Evolutionary conservation across 148 eudicot genomes (phyloP).

Genomic region (Pharnaceum exiguum): DNA sequence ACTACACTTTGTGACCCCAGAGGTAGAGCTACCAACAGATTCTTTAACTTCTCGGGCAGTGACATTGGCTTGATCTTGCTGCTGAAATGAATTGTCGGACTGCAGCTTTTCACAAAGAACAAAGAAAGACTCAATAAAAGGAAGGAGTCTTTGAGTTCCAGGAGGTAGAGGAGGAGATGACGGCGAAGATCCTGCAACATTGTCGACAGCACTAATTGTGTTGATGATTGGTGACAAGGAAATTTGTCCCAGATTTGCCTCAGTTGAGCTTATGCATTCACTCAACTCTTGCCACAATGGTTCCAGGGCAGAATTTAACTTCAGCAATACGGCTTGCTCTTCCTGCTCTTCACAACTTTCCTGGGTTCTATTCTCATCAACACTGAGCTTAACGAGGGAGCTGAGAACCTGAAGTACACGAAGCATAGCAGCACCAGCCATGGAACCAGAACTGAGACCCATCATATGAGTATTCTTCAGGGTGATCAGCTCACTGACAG

Average conservation of each 20-base stretch:
- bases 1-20: conserved; percentile 31
- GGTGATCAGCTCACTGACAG: conserved; percentile 67
- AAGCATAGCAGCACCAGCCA: conserved; percentile 92
- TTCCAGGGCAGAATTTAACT: conserved; percentile 66
- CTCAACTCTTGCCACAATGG: conserved; percentile 91
- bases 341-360: conserved; percentile 48
- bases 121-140: conserved; percentile 93
- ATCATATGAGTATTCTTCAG: conserved; percentile 75
- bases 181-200: conserved; percentile 42
- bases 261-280: conserved; percentile 80
- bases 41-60: conserved; percentile 89
- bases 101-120: conserved; percentile 94
- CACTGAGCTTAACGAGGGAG: conserved; percentile 51
- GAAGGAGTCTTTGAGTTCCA: conserved; percentile 86
- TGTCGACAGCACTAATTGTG: conserved; percentile 49
- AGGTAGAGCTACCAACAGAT: conserved; percentile 41
- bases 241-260: conserved; percentile 63
- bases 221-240: conserved; percentile 40
- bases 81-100: conserved; percentile 44
- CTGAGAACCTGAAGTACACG: conserved; percentile 89
- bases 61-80: conserved; percentile 62
- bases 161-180: conserved; percentile 85
- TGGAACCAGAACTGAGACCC: conserved; percentile 89
- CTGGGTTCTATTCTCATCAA: conserved; percentile 26
- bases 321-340: conserved; percentile 58